phyloP scores from a whole-genome alignment of 129 eudicot species.

The Centella asiatica region DNA sequence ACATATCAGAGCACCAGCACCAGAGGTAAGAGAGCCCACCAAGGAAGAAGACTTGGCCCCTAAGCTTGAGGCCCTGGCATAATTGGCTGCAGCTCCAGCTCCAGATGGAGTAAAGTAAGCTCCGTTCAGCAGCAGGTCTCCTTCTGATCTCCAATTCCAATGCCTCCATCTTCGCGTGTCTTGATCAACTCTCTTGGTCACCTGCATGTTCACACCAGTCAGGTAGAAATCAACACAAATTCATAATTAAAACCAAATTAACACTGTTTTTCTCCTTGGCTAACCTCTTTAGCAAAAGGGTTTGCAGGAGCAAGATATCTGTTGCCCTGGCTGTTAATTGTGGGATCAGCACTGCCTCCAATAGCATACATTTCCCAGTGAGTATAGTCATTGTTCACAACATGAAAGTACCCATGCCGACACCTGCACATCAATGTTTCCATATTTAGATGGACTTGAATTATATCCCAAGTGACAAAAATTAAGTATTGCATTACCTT shows the following conservation, averaged over 20 bases:
- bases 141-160: constrained; percentile 95
- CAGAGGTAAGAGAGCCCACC: constrained; percentile 71
- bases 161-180: constrained; percentile 39
- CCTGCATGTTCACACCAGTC: constrained; percentile 30
- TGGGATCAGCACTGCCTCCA: constrained; percentile 87
- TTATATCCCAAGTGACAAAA: too few relatives aligned
- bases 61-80: constrained; percentile 83
- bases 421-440: constrained; percentile 37
- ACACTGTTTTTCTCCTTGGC: constrained; percentile 1
- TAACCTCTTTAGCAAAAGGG: constrained; percentile 72
- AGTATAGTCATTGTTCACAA: constrained; percentile 88
- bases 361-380: constrained; percentile 94
- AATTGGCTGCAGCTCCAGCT: constrained; percentile 68
- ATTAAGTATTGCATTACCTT: constrained; percentile 33
- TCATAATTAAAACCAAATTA: neutral
- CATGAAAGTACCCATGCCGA: constrained; percentile 79
- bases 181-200: constrained; percentile 61
- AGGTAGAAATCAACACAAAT: neutral
- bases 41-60: constrained; percentile 80
- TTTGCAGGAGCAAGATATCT: constrained; percentile 67
- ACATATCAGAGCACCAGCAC: constrained; percentile 74
- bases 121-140: constrained; percentile 76
- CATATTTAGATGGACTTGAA: too few relatives aligned
- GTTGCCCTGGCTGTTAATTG: constrained; percentile 93
- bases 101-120: constrained; percentile 85